Conservation (phyloP, 805 yeast genomes). For the Ogataea saltuana region DNA sequence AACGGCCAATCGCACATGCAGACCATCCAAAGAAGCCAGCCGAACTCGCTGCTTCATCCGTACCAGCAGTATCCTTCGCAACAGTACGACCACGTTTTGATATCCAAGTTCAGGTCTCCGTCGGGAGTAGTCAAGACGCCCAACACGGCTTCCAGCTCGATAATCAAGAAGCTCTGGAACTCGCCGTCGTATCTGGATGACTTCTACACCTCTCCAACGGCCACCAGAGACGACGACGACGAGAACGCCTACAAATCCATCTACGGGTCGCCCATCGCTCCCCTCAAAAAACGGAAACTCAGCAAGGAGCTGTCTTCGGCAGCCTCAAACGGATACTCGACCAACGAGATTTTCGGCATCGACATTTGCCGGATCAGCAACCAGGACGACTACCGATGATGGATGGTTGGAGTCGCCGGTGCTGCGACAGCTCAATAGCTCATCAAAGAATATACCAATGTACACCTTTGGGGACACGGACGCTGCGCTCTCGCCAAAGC, state of each 20-base stretch:
- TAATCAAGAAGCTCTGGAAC: slow-evolving; percentile 57
- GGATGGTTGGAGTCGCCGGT: neutral
- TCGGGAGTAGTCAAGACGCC: slow-evolving; percentile 26
- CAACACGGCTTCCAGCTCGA: slow-evolving; percentile 32
- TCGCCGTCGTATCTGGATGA: slow-evolving; percentile 69
- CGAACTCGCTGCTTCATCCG: too few relatives aligned
- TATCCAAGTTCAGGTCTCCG: slow-evolving; percentile 33
- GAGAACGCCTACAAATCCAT: slow-evolving; percentile 28
- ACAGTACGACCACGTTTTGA: slow-evolving; percentile 15
- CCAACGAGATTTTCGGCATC: slow-evolving; percentile 57
- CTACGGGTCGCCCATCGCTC: slow-evolving; percentile 39
- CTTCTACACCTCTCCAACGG: slow-evolving; percentile 56
- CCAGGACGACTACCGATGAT: slow-evolving; percentile 27
- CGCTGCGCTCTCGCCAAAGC: too few relatives aligned
- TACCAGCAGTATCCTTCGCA: too few relatives aligned
- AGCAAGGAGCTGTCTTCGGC: slow-evolving; percentile 14
- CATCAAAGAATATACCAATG: too few relatives aligned
- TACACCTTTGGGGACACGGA: too few relatives aligned
- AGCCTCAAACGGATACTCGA: slow-evolving; percentile 33
- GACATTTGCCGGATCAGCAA: slow-evolving; percentile 46
- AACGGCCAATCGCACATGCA: slow-evolving; percentile 5
- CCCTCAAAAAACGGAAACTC: slow-evolving; percentile 23
- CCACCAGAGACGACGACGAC: slow-evolving; percentile 29
- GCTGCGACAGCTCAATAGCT: too few relatives aligned
- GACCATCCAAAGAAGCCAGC: slow-evolving; percentile 21